Conservation (phyloP, 257 asterid genomes). For the Anisodus acutangulus region DNA sequence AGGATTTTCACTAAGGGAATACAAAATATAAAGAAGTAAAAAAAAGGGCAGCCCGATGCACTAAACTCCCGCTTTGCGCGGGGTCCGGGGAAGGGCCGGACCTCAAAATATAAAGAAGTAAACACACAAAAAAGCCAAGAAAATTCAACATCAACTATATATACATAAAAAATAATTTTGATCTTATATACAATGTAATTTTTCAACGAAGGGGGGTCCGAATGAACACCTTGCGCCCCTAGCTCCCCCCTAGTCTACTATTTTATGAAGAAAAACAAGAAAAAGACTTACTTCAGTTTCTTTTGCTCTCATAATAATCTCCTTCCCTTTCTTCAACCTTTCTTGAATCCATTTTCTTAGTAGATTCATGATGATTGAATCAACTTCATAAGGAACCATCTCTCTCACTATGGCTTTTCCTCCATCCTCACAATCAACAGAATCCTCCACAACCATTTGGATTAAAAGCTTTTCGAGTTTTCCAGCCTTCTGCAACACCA, state of each 20-base stretch:
- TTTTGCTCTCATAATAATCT: conserved; percentile 61
- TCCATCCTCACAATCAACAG: conserved; percentile 84
- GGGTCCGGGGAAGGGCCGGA: too few species aligned
- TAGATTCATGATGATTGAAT: conserved; percentile 53
- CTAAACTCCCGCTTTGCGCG: too few species aligned
- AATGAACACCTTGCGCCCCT: too few species aligned
- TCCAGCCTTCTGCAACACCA: conserved; percentile 75
- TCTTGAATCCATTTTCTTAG: conserved; percentile 84
- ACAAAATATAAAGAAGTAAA: background rate
- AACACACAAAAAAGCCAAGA: background rate
- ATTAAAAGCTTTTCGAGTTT: conserved; percentile 74
- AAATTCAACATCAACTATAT: too few species aligned
- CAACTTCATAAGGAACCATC: conserved; percentile 85
- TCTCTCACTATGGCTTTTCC: conserved; percentile 80
- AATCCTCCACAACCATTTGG: conserved; percentile 83
- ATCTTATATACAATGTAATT: too few species aligned
- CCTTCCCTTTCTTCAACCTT: conserved; percentile 66
- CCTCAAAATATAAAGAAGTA: background rate
- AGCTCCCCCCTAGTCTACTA: background rate
- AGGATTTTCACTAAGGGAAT: background rate
- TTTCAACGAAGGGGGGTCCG: too few species aligned
- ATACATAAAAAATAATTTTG: too few species aligned
- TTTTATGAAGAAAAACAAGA: too few species aligned
- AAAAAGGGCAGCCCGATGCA: too few species aligned
- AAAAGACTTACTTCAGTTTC: conserved; percentile 75